Base-by-base conservation (phyloP, 257 asterid species). In the Cordia subcordata region DNA sequence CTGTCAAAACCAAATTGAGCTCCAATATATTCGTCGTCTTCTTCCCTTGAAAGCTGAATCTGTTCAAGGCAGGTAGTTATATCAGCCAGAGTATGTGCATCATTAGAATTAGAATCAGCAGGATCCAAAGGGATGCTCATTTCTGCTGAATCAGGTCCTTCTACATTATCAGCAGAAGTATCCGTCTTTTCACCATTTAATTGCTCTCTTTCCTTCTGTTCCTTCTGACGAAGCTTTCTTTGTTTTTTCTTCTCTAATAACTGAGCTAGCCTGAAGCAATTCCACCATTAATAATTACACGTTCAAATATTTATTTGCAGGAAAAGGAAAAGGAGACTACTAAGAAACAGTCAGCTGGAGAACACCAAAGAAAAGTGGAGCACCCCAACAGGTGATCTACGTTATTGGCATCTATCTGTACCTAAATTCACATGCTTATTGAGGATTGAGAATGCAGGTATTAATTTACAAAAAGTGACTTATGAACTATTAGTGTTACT, bases 181-280 rank as follows among this genome's bases (percentile, higher is more conserved):
- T 54, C 82, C 18, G 61, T 62, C 19, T 64, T 74, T 58, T 21
- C 68, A 58, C 55, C 82, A 57, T 56, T 53, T 42, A 57, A 65
- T 68, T 77, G 86, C 58, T 76, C 95, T 74, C 63, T 89, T 59
- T 62, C 77, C 68, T 79, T 85, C 69, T 83, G 99, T 69, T 81
- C 96, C 82, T 81, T 86, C 67, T 84, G 94, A 46, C 92, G 85
- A 72, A 81, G 92, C 80, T 80, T 87, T 75, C 82, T 89, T 80
- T 69, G 90, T 59, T 62, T 89, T 73, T 80, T 93, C 81, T 82
- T 85, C 76, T 86, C 90, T 79, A 83, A 60, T 70, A 82, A 62
- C 68, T 72, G 73, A n/a, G 82, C 84, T 84, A 66, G 88, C 81
- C 99, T 93, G 53, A 37, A 14, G 46, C 23, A 27, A 18, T 40